Base-by-base conservation (phyloP, 2,329 filamentous ascomycete genomes). In the Ambrosiella xylebori region DNA sequence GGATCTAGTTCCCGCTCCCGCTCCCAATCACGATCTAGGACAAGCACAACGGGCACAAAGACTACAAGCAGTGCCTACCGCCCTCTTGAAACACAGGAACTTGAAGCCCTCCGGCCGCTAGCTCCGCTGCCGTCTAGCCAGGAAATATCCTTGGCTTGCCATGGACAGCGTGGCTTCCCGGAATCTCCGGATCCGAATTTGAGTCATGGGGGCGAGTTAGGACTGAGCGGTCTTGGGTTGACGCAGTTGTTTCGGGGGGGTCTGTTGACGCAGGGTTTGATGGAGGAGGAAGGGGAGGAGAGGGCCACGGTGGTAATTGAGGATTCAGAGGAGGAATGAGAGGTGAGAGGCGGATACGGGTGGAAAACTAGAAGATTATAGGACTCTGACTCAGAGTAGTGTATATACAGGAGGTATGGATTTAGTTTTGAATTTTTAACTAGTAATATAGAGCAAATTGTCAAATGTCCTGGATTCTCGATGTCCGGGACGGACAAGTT, bases 191-290 rank as follows among this genome's bases (percentile, higher is more conserved):
- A 5, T 27, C 27, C 27, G 61, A 36, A 62, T 64, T 35, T 66
- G 66, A 15, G 56, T 67, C 5, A 17, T 12, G 40, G 9, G 56
- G 17, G n/a, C 2, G 17, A 15, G 11, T 41, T 58, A 36, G 38
- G 11, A 40, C 47, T 13, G 49, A 35, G 40, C 39, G 47, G 47
- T 8, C 50, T 58, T 17, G 64, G 67, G 12, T 72, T 71, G 8
- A 77, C 75, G 7, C 75, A 81, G 65, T 68, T 79, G 15, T 64
- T 74, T 59, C 73, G 73, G 1, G 72, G 70, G 79, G 76, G 61
- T 65, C 72, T 77, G 68, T 66, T 81, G 59, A 73, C 77, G 2
- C 72, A 75, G 49, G 74, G 72, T 59, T 65, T 75, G 58, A 19
- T 74, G 7, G 62, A 65, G 37, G 73, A 74, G 27, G 61, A 65